phyloP scores from a whole-genome alignment of 768 basidiomycete species.

The Epithele typhae region DNA sequence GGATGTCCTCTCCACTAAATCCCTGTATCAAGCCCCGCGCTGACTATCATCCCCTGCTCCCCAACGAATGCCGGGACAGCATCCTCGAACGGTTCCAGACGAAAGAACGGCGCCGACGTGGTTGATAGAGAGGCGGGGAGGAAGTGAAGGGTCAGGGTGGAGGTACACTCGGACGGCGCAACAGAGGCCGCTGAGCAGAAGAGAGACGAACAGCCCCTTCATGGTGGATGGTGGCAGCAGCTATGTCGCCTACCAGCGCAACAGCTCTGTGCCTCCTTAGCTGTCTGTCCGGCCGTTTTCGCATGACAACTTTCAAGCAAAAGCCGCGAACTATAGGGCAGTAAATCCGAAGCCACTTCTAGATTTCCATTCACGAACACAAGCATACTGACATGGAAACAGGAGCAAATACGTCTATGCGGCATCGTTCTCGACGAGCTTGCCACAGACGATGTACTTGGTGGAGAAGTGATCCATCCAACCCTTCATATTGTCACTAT shows the following conservation, averaged over 20 bases:
- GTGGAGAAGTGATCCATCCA: slow-evolving; percentile 93
- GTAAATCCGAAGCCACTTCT: no score
- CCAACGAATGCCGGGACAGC: slow-evolving; percentile 9
- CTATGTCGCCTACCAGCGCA: background rate
- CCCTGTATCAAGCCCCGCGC: slow-evolving; percentile 44
- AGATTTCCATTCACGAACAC: no score
- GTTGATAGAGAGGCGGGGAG: slow-evolving; percentile 40
- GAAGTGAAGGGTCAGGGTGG: slow-evolving; percentile 39
- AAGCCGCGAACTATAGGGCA: no score
- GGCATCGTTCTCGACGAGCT: slow-evolving; percentile 75
- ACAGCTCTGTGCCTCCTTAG: slow-evolving; percentile 3
- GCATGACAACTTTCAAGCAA: no score
- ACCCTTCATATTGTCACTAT: slow-evolving; percentile 71
- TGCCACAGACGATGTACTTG: slow-evolving; percentile 91
- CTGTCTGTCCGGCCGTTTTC: background rate
- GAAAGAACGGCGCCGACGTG: slow-evolving; percentile 59
- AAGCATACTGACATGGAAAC: no score
- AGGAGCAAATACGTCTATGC: background rate
- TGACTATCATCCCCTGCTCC: slow-evolving; percentile 45
- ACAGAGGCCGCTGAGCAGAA: slow-evolving; percentile 32
- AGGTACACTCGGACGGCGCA: slow-evolving; percentile 59
- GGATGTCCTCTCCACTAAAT: slow-evolving; percentile 53
- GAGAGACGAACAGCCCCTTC: slow-evolving; percentile 20
- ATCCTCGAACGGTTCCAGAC: slow-evolving; percentile 58
- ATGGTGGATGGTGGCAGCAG: slow-evolving; percentile 10